Percentiles rank a stretch among this genome's conserved stretches.
Evolutionary conservation across 148 eudicot genomes (phyloP).

Genomic region (Beta vulgaris): DNA sequence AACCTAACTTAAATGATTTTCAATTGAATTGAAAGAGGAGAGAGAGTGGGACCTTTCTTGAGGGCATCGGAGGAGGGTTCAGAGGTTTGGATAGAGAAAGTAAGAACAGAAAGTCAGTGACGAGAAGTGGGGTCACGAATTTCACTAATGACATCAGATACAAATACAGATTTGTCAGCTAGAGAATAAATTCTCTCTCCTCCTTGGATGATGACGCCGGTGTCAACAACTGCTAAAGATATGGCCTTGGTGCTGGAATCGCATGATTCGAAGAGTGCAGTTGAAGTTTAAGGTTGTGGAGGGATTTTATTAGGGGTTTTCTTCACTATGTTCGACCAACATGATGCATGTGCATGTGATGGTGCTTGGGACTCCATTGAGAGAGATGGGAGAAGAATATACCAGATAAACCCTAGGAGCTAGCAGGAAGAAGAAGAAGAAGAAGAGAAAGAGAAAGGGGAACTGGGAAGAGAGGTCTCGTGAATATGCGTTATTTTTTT

Average conservation of each 20-base stretch:
- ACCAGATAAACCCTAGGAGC: neutral
- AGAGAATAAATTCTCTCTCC: constrained; percentile 44
- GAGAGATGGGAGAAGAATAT: neutral
- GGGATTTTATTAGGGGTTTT: constrained; percentile 11
- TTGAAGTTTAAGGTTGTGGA: constrained; percentile 6
- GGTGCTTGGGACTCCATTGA: neutral
- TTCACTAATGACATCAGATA: constrained; percentile 64
- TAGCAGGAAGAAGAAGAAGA: too few relatives aligned
- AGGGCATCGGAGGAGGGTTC: constrained; percentile 82
- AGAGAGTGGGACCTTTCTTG: constrained; percentile 50
- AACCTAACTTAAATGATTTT: too few relatives aligned
- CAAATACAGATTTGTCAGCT: constrained; percentile 69
- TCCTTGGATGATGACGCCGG: constrained; percentile 88
- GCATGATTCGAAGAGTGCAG: constrained; percentile 18
- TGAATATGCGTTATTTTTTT: too few relatives aligned
- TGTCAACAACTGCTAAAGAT: constrained; percentile 83
- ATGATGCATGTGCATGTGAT: constrained; percentile 20
- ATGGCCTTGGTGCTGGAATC: constrained; percentile 64
- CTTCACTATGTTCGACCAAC: constrained; percentile 72
- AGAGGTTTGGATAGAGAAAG: constrained; percentile 49
- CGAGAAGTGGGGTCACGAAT: constrained; percentile 82
- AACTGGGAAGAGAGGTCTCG: too few relatives aligned
- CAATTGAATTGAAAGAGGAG: neutral
- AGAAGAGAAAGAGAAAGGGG: too few relatives aligned
- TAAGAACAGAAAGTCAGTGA: constrained; percentile 58